Base-by-base conservation (phyloP, 768 basidiomycete species). In the Fibroporia radiculosa region DNA sequence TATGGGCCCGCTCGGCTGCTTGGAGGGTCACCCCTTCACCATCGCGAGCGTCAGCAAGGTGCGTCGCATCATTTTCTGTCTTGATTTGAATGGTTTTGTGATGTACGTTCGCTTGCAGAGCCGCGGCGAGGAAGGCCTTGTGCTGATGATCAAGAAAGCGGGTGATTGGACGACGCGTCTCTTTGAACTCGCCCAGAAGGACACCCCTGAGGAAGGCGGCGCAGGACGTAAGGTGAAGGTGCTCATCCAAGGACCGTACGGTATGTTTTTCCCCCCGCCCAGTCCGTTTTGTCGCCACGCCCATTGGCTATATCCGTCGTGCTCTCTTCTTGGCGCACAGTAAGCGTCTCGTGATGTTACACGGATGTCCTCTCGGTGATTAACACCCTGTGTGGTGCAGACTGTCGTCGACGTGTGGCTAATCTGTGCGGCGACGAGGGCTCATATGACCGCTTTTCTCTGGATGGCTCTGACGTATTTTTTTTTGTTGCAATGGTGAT, bases 221-320 rank as follows among this genome's bases (percentile, higher is more conserved):
- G 16, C n/a, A 6, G 20, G 16, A 12, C 19, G 32, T 5, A 48
- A 48, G 13, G 66, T 71, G 22, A 62, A 57, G 10, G 56, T 77
- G 29, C 56, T 76, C 48, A 42, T 81, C 26, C 74, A 81, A 44
- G 80, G 80, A 8, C 77, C 77, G 1, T 78, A 77, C 41, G 72
- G 73, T 66, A 33, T 23, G 62, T 50, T 23, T 31, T 24, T 16
- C 2, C 23, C 14, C 20, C 18, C 35, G 29, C n/a, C n/a, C n/a
- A n/a, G n/a, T n/a, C n/a, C n/a, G n/a, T n/a, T n/a, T n/a, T n/a
- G n/a, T n/a, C n/a, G n/a, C n/a, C n/a, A n/a, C n/a, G n/a, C n/a
- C n/a, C n/a, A n/a, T n/a, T n/a, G n/a, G n/a, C n/a, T n/a, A n/a
- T n/a, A n/a, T n/a, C n/a, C n/a, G n/a, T n/a, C n/a, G n/a, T n/a